Conservation (phyloP, 2,329 filamentous ascomycete genomes). For the Emydomyces testavorans region DNA sequence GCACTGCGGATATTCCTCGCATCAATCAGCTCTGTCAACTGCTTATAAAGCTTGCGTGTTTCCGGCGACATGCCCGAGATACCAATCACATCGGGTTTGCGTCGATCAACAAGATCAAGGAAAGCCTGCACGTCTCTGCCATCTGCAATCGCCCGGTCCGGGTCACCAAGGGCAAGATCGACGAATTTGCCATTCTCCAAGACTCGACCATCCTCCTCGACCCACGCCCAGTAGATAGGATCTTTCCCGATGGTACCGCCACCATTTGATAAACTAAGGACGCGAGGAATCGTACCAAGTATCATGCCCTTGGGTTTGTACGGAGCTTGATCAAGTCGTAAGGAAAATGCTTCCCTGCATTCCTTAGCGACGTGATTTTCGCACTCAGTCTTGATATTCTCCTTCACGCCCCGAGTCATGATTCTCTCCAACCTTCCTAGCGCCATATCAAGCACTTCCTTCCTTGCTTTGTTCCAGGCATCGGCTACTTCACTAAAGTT, state of each 20-base stretch:
- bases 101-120: slow-evolving; percentile 63
- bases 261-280: slow-evolving; percentile 78
- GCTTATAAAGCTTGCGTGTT: slow-evolving; percentile 69
- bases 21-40: slow-evolving; percentile 66
- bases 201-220: slow-evolving; percentile 84
- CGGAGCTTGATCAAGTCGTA: slow-evolving; percentile 86
- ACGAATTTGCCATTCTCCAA: slow-evolving; percentile 78
- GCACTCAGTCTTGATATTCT: slow-evolving; percentile 83
- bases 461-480: slow-evolving; percentile 82
- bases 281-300: slow-evolving; percentile 74
- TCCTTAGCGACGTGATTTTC: slow-evolving; percentile 82
- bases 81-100: slow-evolving; percentile 79
- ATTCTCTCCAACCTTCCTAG: slow-evolving; percentile 70
- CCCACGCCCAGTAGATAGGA: slow-evolving; percentile 78
- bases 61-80: slow-evolving; percentile 83
- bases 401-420: slow-evolving; percentile 86
- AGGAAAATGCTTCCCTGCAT: slow-evolving; percentile 78
- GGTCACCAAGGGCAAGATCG: slow-evolving; percentile 57
- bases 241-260: slow-evolving; percentile 63
- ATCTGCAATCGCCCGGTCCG: slow-evolving; percentile 56
- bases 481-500: slow-evolving; percentile 92
- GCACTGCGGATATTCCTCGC: slow-evolving; percentile 66
- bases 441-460: slow-evolving; percentile 71
- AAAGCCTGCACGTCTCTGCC: slow-evolving; percentile 57
- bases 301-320: slow-evolving; percentile 92